Base-by-base conservation (phyloP, 306 rosid genomes). In the Cucurbita moschata region DNA sequence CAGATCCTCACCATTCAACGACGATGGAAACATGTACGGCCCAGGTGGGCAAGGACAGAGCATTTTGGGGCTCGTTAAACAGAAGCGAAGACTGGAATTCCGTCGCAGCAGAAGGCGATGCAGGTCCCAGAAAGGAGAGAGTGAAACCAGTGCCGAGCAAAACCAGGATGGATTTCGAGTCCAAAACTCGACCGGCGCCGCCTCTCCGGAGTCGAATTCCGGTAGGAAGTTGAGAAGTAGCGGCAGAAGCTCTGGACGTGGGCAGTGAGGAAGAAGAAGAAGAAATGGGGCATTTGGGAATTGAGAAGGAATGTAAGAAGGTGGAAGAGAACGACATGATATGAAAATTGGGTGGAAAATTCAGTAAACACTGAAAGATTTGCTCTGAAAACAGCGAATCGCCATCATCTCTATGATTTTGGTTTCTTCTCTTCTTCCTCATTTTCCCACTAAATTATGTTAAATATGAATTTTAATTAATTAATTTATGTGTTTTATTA, bases 1-100 rank as follows among this genome's bases (percentile, higher is more conserved):
- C 38, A 42, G 73, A 75, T 50, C 42, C 46, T 64, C 62, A 93
- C 98, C 97, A 89, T 80, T 91, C 97, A 77, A 78, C 79, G 13
- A 94, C 99, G 55, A 97, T 94, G 77, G 97, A 94, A 40, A 91
- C 92, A 37, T 94, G 99, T 37, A 91, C 53, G 72, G 99, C 92
- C 97, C 97, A 94, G 1, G 99, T 94, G 76, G 97, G 97, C 75
- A 94, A 78, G 66, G 99, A 94, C 46, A 94, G 97, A 15, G 97
- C 96, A 80, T 94, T 94, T 71, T 86, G 37, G 50, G 99, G 99
- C 82, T 91, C 99, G 8, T 78, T 79, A 44, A 90, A 81, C 40
- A 85, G 85, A 23, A 88, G 44, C 38, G 81, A 60, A 44, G 81
- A 70, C 5, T 76, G 84, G 46, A 88, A 77, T 77, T 82, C 85